Conservation (phyloP, 192 early-diverging fungal species). For the Coemansia sp. region DNA sequence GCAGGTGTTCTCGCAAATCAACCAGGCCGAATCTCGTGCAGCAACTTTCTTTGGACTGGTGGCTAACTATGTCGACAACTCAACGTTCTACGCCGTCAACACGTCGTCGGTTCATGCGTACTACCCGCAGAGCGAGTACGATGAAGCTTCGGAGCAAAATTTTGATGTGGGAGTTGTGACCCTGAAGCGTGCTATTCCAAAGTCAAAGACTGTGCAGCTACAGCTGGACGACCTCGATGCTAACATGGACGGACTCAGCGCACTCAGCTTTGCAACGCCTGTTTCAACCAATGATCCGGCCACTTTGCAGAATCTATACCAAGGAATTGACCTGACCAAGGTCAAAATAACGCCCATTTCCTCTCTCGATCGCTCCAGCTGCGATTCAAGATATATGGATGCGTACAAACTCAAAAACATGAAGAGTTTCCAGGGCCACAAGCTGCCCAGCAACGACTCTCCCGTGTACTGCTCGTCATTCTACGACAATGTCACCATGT, state of each 20-base stretch:
- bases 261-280: constrained; percentile 30
- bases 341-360: constrained; percentile 20
- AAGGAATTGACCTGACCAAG: constrained; percentile 47
- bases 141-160: constrained; percentile 32
- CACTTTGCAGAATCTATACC: constrained; percentile 33
- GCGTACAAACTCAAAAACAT: constrained; percentile 41
- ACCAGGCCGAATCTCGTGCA: constrained; percentile 33
- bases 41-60: constrained; percentile 40
- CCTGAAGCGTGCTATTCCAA: constrained; percentile 28
- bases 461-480: constrained; percentile 48
- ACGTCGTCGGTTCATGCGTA: constrained; percentile 43
- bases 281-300: constrained; percentile 32
- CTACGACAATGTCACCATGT: constrained; percentile 42
- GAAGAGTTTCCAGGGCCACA: constrained; percentile 46
- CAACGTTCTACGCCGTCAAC: constrained; percentile 41
- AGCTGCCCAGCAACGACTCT: constrained; percentile 34
- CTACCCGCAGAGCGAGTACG: constrained; percentile 48
- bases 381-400: constrained; percentile 31
- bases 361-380: constrained; percentile 30
- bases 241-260: constrained; percentile 14
- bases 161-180: constrained; percentile 51
- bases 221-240: constrained; percentile 41
- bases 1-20: constrained; percentile 25
- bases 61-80: constrained; percentile 41
- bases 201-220: constrained; percentile 19